phyloP scores from a whole-genome alignment of 2,329 filamentous ascomycete species.

The Chaetoscypha palmicola region DNA sequence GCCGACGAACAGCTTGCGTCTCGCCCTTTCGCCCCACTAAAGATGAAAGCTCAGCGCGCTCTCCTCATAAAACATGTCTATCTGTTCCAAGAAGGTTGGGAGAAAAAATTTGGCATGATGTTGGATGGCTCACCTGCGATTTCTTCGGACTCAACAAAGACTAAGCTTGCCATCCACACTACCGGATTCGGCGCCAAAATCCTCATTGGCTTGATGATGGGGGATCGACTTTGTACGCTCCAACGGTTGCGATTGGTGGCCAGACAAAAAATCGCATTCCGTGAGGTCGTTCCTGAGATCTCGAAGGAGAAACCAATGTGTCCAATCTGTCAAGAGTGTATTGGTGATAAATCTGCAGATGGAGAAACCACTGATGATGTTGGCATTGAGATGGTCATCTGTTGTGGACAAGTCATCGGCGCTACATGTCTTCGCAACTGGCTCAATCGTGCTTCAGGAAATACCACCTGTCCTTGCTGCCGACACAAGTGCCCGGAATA shows the following conservation, averaged over 20 bases:
- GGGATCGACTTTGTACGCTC: conserved; percentile 18
- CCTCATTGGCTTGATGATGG: conserved; percentile 21
- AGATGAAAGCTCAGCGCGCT: too few species aligned
- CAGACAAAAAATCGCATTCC: conserved; percentile 8
- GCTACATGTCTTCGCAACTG: conserved; percentile 16
- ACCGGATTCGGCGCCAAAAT: conserved; percentile 21
- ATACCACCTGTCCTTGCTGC: conserved; percentile 16
- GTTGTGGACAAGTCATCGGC: conserved; percentile 21
- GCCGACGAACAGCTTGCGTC: too few species aligned
- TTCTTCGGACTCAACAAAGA: not conserved
- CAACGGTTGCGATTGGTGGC: conserved; percentile 4
- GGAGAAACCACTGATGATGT: conserved; percentile 5
- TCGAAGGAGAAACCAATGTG: conserved; percentile 13
- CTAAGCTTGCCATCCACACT: conserved; percentile 13
- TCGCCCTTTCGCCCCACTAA: too few species aligned
- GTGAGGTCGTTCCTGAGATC: conserved; percentile 6
- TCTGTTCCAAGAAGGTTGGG: conserved; percentile 11
- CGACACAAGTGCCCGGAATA: conserved; percentile 2
- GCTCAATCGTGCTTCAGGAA: conserved; percentile 4
- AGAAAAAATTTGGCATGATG: conserved; percentile 15
- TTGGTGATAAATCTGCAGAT: conserved; percentile 10
- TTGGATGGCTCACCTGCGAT: not conserved
- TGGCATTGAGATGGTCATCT: conserved; percentile 17
- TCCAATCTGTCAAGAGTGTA: conserved; percentile 17
- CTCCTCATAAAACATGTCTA: too few species aligned